phyloP scores from a whole-genome alignment of 495 filamentous ascomycete genomes.

The Neurospora sp. region DNA sequence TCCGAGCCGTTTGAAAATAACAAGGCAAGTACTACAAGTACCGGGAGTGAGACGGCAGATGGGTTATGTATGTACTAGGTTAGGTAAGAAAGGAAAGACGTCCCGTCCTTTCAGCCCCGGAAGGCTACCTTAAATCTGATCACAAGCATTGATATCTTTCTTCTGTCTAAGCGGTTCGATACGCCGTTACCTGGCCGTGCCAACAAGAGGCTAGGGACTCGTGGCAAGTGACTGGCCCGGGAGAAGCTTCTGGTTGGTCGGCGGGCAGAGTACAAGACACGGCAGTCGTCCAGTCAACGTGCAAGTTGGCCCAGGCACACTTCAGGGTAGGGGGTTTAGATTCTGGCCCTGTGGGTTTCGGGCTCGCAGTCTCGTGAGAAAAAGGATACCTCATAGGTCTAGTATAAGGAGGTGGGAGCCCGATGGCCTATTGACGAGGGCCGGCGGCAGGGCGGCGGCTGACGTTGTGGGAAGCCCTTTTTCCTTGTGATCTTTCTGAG shows the following conservation, averaged over 20 bases:
- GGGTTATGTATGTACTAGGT: neutral
- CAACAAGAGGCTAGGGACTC: neutral
- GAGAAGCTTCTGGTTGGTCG: neutral
- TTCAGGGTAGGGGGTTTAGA: neutral
- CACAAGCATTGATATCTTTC: neutral
- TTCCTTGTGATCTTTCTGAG: neutral
- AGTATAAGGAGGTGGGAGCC: neutral
- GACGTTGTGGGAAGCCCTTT: neutral
- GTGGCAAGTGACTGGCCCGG: neutral
- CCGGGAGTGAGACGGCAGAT: neutral
- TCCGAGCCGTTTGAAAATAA: neutral
- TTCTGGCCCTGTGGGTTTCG: neutral
- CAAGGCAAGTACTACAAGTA: neutral
- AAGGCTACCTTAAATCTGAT: neutral
- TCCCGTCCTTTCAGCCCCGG: neutral
- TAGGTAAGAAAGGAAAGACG: neutral
- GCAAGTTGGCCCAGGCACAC: neutral
- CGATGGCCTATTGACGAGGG: neutral
- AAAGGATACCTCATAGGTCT: neutral
- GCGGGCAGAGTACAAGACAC: neutral
- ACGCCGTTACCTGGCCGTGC: neutral
- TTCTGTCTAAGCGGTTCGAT: neutral
- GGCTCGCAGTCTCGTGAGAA: neutral
- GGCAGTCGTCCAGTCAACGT: neutral
- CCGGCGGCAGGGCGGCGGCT: neutral